Percentiles rank a stretch among this genome's conserved stretches.
Conservation (phyloP, 805 yeast species). For the Kregervanrija pseudodelftensis region DNA sequence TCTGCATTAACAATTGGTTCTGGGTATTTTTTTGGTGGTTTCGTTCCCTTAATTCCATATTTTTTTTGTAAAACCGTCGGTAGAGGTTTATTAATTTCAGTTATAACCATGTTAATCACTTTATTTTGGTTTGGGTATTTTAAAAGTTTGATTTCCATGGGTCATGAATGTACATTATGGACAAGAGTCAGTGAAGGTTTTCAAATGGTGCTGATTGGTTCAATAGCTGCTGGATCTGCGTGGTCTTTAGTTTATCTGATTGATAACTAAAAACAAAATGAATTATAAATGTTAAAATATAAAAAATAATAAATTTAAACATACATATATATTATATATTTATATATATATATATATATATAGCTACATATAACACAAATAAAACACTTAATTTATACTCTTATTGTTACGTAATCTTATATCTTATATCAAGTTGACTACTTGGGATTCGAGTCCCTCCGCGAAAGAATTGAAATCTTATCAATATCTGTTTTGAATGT, state of each 20-base stretch:
- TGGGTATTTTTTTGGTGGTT: constrained; percentile 87
- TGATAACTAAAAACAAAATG: constrained; percentile 28
- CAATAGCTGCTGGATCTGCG: constrained; percentile 96
- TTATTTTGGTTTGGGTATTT: constrained; percentile 80
- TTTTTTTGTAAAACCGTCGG: constrained; percentile 74
- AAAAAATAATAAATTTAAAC: not conserved
- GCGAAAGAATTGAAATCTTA: not conserved
- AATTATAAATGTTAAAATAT: not conserved
- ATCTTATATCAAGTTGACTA: not conserved
- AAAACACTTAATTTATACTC: not conserved
- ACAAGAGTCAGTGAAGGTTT: constrained; percentile 71
- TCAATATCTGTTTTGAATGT: not conserved
- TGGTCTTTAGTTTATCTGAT: constrained; percentile 83
- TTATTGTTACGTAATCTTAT: not conserved
- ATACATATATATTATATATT: not conserved
- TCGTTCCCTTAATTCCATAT: constrained; percentile 85
- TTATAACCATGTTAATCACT: constrained; percentile 76
- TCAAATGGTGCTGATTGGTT: constrained; percentile 92
- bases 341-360: not conserved
- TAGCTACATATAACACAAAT: not conserved
- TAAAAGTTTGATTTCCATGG: constrained; percentile 81
- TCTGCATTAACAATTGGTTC: constrained; percentile 88
- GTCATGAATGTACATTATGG: constrained; percentile 56
- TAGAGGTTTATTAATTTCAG: constrained; percentile 68
- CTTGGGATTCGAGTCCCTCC: too few relatives aligned